Evolutionary conservation across 2,329 filamentous ascomycete genomes (phyloP), one percentile per base, ranked within the genome.

Genomic region (Byssochlamys sp.): DNA sequence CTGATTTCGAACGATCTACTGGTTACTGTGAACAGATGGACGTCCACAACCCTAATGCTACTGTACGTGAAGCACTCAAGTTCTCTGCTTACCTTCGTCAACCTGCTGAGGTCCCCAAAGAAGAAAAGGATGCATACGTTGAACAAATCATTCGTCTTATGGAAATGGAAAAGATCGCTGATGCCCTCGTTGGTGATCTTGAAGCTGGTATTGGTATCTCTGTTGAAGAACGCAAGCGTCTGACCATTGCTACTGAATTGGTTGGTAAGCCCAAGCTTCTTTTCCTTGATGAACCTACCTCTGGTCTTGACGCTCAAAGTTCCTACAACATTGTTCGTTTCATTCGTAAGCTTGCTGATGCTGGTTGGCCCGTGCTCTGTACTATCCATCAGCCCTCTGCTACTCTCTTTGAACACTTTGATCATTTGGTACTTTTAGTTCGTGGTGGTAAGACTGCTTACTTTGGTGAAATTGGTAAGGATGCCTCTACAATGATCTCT

Each of bases 381-480:
- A 96, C 92, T 0, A 96, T 96, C 60, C 92, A 97, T 72, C 92
- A 97, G 73, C 92, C 92, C 19, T 95, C 90, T 14, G 91, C 91
- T 35, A 91, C 95, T 81, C 81, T 96, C 56, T 96, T 96, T 78
- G 89, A 96, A 71, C 87, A 90, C 58, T 96, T 87, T 55, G 85
- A 87, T 60, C 79, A 80, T 1, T 73, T 87, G 1, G 73, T 87
- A 0, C 84, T 88, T 70, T 77, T 88, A 2, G 83, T 83, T 9
- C 79, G 76, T 57, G 85, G 85, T 48, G 86, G 85, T 1, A 83
- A 79, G 67, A 87, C 84, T 0, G 84, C 88, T 0, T 89, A 89
- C 66, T 88, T 88, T 68, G 86, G 85, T 6, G 77, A 86, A 1
- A 84, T 88, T 49, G 86, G 86, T 0, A 65, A 80, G 0, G 80